Evolutionary conservation across 1,139 yeast species (phyloP).

Genomic region (Groenewaldozyma sp.): DNA sequence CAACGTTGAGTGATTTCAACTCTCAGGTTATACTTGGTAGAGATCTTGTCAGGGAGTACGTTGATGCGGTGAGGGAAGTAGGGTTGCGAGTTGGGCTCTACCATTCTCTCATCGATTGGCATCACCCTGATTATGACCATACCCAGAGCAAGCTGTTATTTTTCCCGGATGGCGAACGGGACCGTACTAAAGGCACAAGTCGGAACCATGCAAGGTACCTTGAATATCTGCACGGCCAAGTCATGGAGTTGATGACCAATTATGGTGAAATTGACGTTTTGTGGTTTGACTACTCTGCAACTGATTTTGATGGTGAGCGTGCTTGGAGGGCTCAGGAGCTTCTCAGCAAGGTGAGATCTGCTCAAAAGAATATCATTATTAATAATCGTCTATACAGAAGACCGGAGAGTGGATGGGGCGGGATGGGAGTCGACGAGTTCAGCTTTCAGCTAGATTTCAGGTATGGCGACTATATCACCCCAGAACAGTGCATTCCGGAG

Average conservation of each 20-base stretch:
- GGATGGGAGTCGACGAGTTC: conserved; percentile 1
- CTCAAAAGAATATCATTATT: conserved; percentile 9
- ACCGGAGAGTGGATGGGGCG: conserved; percentile 7
- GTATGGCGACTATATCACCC: conserved; percentile 12
- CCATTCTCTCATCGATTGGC: conserved; percentile 12
- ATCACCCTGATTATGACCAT: conserved; percentile 11
- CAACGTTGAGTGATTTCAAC: conserved; percentile 7
- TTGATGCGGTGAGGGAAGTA: conserved; percentile 6
- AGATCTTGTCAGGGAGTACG: conserved; percentile 9
- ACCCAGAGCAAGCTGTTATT: conserved; percentile 5
- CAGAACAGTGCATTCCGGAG: conserved; percentile 11
- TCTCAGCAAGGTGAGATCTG: conserved; percentile 7
- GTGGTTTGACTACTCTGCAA: conserved; percentile 12
- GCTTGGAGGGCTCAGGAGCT: conserved; percentile 10
- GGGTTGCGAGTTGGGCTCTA: conserved; percentile 9
- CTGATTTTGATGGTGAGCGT: conserved; percentile 10
- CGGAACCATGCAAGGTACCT: conserved; percentile 9
- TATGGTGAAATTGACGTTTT: conserved; percentile 9
- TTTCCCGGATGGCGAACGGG: conserved; percentile 8
- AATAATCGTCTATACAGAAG: conserved; percentile 10
- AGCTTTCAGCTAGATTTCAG: conserved; percentile 6
- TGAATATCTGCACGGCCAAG: conserved; percentile 11
- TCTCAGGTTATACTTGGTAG: conserved; percentile 7
- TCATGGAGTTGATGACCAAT: conserved; percentile 9
- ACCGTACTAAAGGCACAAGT: conserved; percentile 5